These are phyloP conservation scores for Globisporangium polare DNA, from an alignment of 352 stramenopile genomes.

Conservation along the genomic window DNA sequence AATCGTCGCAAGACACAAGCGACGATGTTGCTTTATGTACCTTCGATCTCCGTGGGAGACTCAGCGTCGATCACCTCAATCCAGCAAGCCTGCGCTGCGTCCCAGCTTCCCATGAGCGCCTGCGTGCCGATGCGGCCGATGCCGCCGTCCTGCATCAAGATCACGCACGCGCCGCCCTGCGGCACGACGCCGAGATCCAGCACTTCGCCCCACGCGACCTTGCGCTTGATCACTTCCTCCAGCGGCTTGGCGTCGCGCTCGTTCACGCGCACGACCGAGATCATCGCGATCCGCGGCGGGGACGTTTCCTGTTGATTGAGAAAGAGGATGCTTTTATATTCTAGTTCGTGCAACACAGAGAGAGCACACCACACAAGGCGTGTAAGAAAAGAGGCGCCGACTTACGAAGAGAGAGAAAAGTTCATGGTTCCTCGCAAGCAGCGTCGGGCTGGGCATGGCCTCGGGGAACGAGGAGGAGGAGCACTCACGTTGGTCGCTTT, in stretches of 20 bases:
- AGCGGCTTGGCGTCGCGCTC: slow-evolving; percentile 55
- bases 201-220: slow-evolving; percentile 61
- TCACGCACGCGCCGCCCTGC: slow-evolving; percentile 73
- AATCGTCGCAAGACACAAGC: neutral
- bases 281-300: slow-evolving; percentile 67
- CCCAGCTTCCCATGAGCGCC: slow-evolving; percentile 82
- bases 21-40: too few species aligned
- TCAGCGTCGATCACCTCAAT: slow-evolving; percentile 69
- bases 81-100: slow-evolving; percentile 69
- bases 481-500: slow-evolving; percentile 52
- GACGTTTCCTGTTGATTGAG: slow-evolving; percentile 62
- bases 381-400: slow-evolving; percentile 21
- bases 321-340: slow-evolving; percentile 77
- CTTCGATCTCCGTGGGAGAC: slow-evolving; percentile 68
- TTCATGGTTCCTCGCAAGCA: slow-evolving; percentile 74
- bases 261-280: slow-evolving; percentile 64
- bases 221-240: slow-evolving; percentile 70
- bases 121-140: slow-evolving; percentile 76
- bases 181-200: slow-evolving; percentile 75
- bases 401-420: slow-evolving; percentile 81
- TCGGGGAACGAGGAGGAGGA: slow-evolving; percentile 26
- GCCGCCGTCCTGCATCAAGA: slow-evolving; percentile 68
- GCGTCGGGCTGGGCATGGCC: slow-evolving; percentile 57
- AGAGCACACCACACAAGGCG: slow-evolving; percentile 12
- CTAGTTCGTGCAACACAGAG: slow-evolving; percentile 24